Percentiles rank a stretch among this genome's conserved stretches.
Conservation (phyloP, 208 protist species). For the Crithidia bombi region DNA sequence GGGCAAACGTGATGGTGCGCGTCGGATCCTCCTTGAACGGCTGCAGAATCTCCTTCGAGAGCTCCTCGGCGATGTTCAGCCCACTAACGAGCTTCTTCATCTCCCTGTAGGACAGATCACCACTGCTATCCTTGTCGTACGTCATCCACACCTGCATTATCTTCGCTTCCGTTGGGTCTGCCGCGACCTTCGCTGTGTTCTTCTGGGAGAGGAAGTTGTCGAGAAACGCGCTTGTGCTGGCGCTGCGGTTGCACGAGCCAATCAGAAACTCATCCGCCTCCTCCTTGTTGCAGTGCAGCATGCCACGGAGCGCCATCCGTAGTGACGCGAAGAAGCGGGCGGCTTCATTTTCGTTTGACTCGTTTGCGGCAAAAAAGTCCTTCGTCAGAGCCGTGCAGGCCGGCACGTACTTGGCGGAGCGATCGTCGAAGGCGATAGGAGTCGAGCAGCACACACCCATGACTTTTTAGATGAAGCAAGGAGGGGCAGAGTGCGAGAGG, state of each 20-base stretch:
- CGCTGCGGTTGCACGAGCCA: constrained; percentile 42
- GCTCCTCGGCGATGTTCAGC: constrained; percentile 54
- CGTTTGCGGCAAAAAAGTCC: constrained; percentile 41
- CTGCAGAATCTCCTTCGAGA: constrained; percentile 42
- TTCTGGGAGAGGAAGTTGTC: constrained; percentile 40
- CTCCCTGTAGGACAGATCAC: constrained; percentile 54
- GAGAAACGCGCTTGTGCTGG: constrained; percentile 33
- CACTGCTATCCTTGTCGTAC: constrained; percentile 65
- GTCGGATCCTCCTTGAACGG: constrained; percentile 32
- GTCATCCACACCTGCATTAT: constrained; percentile 78
- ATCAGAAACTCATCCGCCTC: constrained; percentile 56
- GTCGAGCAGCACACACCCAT: constrained; percentile 47
- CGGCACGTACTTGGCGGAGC: constrained; percentile 40
- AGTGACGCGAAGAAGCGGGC: constrained; percentile 62
- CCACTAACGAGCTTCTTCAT: constrained; percentile 48
- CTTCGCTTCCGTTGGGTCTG: constrained; percentile 56
- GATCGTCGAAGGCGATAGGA: constrained; percentile 15
- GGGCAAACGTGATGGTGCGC: constrained; percentile 41
- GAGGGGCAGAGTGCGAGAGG: background rate
- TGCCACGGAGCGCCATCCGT: constrained; percentile 40
- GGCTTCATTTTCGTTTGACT: constrained; percentile 32
- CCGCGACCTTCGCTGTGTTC: constrained; percentile 22
- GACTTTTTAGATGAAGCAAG: background rate
- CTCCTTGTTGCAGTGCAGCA: constrained; percentile 50
- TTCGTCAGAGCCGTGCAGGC: constrained; percentile 47